Percentiles rank a stretch among this genome's conserved stretches.
Conservation (phyloP, 257 asterid species). For the Striga asiatica region DNA sequence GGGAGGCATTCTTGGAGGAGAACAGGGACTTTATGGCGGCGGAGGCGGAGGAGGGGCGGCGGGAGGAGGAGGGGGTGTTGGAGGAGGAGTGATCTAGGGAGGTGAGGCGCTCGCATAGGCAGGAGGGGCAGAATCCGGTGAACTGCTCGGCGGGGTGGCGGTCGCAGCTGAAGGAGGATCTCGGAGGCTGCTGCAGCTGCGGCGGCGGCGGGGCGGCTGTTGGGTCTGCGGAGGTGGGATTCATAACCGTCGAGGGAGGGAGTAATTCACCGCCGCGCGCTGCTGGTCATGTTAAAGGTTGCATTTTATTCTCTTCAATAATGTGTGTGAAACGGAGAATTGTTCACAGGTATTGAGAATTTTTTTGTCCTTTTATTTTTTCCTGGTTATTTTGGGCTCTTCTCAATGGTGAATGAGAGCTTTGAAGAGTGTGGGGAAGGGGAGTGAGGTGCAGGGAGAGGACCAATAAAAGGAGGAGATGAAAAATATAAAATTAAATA, state of each 20-base stretch:
- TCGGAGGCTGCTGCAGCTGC: conserved; percentile 81
- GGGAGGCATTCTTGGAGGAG: conserved; percentile 17
- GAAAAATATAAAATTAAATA: no score
- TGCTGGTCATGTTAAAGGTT: conserved; percentile 27
- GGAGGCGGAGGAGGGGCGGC: conserved; percentile 81
- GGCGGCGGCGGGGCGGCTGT: conserved; percentile 72
- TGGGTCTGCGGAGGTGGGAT: conserved; percentile 72
- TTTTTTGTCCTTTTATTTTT: no score
- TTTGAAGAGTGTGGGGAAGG: background rate
- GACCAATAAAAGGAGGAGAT: background rate
- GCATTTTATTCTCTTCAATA: background rate
- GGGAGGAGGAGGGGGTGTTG: conserved; percentile 70
- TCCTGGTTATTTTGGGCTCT: background rate
- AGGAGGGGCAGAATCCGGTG: conserved; percentile 86
- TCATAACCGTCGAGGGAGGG: conserved; percentile 50
- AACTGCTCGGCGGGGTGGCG: conserved; percentile 81
- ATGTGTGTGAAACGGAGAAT: conserved; percentile 16
- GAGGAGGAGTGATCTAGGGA: conserved; percentile 65
- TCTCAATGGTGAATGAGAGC: background rate
- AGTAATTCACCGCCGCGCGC: conserved; percentile 24
- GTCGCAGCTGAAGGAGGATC: conserved; percentile 98
- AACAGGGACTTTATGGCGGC: conserved; percentile 64
- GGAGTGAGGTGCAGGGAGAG: no score
- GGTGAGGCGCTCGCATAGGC: conserved; percentile 92
- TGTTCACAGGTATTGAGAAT: no score